phyloP scores from a whole-genome alignment of 129 eudicot genomes.

The Escallonia herrerae region DNA sequence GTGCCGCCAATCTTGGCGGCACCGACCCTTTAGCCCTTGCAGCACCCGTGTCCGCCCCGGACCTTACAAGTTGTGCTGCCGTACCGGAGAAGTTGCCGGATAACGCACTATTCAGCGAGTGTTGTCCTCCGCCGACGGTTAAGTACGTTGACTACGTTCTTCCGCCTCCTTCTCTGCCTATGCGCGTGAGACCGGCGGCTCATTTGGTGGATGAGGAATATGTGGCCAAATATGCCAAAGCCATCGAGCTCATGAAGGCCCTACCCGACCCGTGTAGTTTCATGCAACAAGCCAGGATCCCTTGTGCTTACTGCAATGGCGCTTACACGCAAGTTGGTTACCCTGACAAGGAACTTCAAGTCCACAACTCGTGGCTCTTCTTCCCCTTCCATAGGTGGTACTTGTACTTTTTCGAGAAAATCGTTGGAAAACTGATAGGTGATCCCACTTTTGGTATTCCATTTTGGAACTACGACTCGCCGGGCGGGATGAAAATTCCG shows the following conservation, averaged over 20 bases:
- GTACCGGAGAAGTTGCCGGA: not conserved
- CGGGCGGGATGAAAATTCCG: slow-evolving; percentile 17
- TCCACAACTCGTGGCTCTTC: slow-evolving; percentile 29
- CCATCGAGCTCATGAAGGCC: slow-evolving; percentile 15
- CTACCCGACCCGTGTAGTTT: slow-evolving; percentile 18
- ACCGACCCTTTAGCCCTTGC: slow-evolving; percentile 1
- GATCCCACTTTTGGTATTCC: slow-evolving; percentile 29
- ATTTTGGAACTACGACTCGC: slow-evolving; percentile 25
- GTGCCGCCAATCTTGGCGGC: slow-evolving; percentile 2
- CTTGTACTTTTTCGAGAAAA: slow-evolving; percentile 30
- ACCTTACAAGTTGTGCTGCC: not conserved
- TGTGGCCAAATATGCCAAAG: slow-evolving; percentile 3
- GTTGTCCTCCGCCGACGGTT: not conserved
- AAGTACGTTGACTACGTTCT: not conserved
- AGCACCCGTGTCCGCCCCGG: slow-evolving; percentile 21
- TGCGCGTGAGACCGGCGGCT: slow-evolving; percentile 4
- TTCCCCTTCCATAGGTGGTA: slow-evolving; percentile 38
- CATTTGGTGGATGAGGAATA: not conserved
- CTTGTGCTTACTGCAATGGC: slow-evolving; percentile 34
- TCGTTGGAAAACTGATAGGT: slow-evolving; percentile 20
- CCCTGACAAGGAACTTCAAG: slow-evolving; percentile 9
- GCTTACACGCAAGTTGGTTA: slow-evolving; percentile 19
- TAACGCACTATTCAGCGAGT: not conserved
- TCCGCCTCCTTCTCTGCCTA: not conserved
- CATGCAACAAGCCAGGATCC: slow-evolving; percentile 28